These are phyloP conservation scores for Apophysomyces variabilis DNA, from an alignment of 371 early-diverging fungal genomes.

Conservation along the genomic window DNA sequence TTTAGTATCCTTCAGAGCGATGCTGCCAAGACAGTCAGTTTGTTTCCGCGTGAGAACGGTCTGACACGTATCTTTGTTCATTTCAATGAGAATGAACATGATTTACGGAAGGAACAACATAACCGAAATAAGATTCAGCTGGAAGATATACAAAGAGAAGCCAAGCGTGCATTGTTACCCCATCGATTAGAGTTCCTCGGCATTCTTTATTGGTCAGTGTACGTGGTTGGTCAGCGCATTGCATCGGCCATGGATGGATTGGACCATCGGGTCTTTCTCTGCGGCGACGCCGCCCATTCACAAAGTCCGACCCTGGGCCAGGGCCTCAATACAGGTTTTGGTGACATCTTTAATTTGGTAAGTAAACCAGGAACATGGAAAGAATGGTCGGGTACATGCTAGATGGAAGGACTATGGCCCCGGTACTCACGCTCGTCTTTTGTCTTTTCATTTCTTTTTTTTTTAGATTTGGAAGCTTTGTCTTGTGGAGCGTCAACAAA, in stretches of 20 bases:
- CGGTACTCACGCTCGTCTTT: not conserved
- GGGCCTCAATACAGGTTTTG: constrained; percentile 52
- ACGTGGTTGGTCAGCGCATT: constrained; percentile 49
- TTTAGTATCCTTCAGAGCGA: not conserved
- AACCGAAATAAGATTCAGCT: constrained; percentile 53
- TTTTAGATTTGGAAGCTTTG: constrained; percentile 46
- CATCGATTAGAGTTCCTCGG: constrained; percentile 53
- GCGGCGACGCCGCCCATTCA: constrained; percentile 54
- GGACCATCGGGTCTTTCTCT: constrained; percentile 38
- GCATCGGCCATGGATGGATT: constrained; percentile 38
- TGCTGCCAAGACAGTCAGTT: constrained; percentile 33
- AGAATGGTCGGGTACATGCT: too few species aligned
- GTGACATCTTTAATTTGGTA: constrained; percentile 50
- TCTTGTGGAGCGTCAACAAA: constrained; percentile 39
- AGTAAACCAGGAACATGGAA: not conserved
- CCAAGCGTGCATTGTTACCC: constrained; percentile 48
- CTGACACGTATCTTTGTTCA: constrained; percentile 53
- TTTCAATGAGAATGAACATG: constrained; percentile 43
- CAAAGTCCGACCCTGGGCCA: constrained; percentile 53
- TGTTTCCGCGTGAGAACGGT: constrained; percentile 52
- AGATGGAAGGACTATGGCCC: too few species aligned
- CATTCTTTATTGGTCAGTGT: constrained; percentile 50
- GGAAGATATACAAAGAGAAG: constrained; percentile 53
- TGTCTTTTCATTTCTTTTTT: not conserved
- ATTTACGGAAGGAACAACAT: constrained; percentile 43